Conservation (phyloP, 176 grass and related monocot species). For the Oryza longistaminata region DNA sequence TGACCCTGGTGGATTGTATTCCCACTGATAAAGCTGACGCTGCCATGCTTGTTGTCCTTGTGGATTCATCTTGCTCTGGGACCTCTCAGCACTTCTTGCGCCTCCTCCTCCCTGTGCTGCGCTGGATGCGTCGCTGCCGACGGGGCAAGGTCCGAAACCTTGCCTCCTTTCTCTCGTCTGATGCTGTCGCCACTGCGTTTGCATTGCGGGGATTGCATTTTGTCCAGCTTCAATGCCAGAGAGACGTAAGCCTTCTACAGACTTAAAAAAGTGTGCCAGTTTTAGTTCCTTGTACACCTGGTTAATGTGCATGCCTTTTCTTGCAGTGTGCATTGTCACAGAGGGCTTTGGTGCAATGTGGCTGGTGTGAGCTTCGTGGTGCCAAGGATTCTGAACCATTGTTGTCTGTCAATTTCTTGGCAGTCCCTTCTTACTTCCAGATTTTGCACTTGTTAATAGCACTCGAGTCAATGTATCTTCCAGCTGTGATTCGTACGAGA, state of each 20-base stretch:
- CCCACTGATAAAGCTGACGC: not conserved
- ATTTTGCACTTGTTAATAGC: conserved; percentile 55
- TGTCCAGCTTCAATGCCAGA: conserved; percentile 39
- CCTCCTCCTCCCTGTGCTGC: conserved; percentile 49
- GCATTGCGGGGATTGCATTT: conserved; percentile 64
- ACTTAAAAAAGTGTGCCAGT: not conserved
- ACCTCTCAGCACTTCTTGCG: conserved; percentile 44
- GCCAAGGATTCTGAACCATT: conserved; percentile 37
- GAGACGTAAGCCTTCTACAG: conserved; percentile 51
- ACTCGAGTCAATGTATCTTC: conserved; percentile 55
- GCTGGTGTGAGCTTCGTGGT: conserved; percentile 61
- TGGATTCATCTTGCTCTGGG: conserved; percentile 43
- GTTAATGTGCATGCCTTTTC: conserved; percentile 24
- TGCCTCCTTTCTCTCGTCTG: conserved; percentile 46
- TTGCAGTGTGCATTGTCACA: conserved; percentile 54
- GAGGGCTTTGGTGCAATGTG: conserved; percentile 38
- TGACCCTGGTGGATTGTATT: conserved; percentile 26
- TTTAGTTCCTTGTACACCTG: not conserved
- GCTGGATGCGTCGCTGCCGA: conserved; percentile 49
- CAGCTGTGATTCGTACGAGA: conserved; percentile 37
- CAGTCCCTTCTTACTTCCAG: conserved; percentile 71
- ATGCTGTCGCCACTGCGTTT: conserved; percentile 27
- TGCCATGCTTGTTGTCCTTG: conserved; percentile 49
- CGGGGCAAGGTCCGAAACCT: conserved; percentile 44
- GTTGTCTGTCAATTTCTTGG: conserved; percentile 65